phyloP scores from a whole-genome alignment of 1,284 basidiomycete genomes.

The Sphagnurus paluster region DNA sequence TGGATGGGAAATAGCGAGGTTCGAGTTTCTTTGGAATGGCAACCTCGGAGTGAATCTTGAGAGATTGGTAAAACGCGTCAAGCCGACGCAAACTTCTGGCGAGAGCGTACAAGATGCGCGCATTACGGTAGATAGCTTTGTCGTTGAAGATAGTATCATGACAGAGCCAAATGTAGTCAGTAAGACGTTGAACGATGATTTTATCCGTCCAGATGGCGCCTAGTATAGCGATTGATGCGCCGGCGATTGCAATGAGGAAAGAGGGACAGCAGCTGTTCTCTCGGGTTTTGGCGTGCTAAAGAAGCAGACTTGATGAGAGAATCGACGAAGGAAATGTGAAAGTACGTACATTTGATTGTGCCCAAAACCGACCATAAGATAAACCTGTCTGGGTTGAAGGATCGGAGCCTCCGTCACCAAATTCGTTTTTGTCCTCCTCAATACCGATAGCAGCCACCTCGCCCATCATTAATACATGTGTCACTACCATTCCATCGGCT shows the following conservation, averaged over 20 bases:
- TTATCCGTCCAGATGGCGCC: slow-evolving; percentile 27
- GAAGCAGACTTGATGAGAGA: neutral
- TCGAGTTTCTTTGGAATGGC: neutral
- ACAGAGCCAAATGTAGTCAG: slow-evolving; percentile 24
- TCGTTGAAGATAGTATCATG: slow-evolving; percentile 10
- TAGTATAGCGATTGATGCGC: slow-evolving; percentile 25
- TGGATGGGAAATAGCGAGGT: neutral
- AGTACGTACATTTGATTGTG: slow-evolving; percentile 3
- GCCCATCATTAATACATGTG: too few species aligned
- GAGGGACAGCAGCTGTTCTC: slow-evolving; percentile 22
- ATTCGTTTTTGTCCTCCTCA: slow-evolving; percentile 6
- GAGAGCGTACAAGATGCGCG: neutral
- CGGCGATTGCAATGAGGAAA: slow-evolving; percentile 26
- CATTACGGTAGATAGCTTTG: slow-evolving; percentile 5
- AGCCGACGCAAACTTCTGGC: neutral
- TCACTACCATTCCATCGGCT: too few species aligned
- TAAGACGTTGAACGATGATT: slow-evolving; percentile 27
- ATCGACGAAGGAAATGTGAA: neutral
- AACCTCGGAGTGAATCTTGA: neutral
- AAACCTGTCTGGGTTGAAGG: slow-evolving; percentile 18
- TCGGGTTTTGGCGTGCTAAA: neutral
- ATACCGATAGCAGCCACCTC: too few species aligned
- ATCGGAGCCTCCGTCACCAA: slow-evolving; percentile 12
- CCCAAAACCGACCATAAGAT: slow-evolving; percentile 15
- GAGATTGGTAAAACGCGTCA: neutral